phyloP scores from a whole-genome alignment of 192 early-diverging fungal genomes.

The Entomortierella beljakovae region DNA sequence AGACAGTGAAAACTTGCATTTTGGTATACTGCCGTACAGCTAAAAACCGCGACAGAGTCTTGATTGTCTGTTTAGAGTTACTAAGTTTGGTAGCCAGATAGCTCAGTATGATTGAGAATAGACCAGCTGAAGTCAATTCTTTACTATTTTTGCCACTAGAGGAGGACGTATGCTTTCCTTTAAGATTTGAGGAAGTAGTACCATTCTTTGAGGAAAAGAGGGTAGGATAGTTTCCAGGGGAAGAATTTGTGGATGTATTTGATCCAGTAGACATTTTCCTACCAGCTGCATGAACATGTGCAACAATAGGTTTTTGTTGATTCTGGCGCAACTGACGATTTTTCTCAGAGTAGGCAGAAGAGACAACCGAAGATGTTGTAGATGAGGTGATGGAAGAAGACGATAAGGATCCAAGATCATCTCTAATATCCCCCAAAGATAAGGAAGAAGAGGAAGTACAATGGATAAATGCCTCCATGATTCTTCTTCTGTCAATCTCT shows the following conservation, averaged over 20 bases:
- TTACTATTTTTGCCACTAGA: background rate
- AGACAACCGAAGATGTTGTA: slow-evolving; percentile 10
- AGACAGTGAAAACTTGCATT: slow-evolving; percentile 57
- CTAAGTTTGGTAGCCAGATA: slow-evolving; percentile 31
- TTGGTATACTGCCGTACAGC: slow-evolving; percentile 53
- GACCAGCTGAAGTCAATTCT: slow-evolving; percentile 5
- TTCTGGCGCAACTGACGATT: slow-evolving; percentile 17
- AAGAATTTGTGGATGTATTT: slow-evolving; percentile 14
- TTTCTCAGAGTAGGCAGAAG: slow-evolving; percentile 8
- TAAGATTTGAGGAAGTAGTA: background rate
- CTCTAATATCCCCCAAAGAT: slow-evolving; percentile 26
- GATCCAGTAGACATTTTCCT: slow-evolving; percentile 41
- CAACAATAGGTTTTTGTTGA: background rate
- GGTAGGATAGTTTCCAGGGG: slow-evolving; percentile 46
- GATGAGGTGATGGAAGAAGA: slow-evolving; percentile 40
- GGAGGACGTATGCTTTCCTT: background rate
- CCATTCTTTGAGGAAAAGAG: slow-evolving; percentile 26
- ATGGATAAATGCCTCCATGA: slow-evolving; percentile 57
- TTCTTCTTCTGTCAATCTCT: slow-evolving; percentile 52
- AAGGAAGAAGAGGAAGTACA: slow-evolving; percentile 43
- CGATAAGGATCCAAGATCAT: slow-evolving; percentile 38
- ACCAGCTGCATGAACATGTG: slow-evolving; percentile 25
- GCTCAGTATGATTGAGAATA: background rate
- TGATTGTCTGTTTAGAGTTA: slow-evolving; percentile 32
- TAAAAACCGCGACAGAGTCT: slow-evolving; percentile 32